These are phyloP conservation scores for Parietichytrium sp. DNA, from an alignment of 108 stramenopile genomes.

Conservation along the genomic window DNA sequence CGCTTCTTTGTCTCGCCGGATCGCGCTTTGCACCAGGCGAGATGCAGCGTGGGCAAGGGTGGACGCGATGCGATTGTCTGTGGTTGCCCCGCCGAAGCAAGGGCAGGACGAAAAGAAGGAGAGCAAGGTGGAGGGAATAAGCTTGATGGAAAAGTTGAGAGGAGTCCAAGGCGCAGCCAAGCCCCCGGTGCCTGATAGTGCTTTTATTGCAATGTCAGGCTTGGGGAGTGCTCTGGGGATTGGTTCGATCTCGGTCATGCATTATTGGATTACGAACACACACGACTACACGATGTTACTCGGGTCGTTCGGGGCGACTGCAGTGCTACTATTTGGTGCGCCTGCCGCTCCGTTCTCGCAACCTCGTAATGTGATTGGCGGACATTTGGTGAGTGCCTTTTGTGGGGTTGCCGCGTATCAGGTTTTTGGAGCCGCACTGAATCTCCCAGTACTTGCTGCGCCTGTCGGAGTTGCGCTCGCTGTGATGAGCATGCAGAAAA, in stretches of 20 bases:
- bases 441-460: no score
- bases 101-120: no score
- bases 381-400: background rate
- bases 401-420: background rate
- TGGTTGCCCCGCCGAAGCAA: no score
- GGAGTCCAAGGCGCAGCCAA: background rate
- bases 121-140: background rate
- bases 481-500: slow-evolving; percentile 16
- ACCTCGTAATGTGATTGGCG: slow-evolving; percentile 17
- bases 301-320: background rate
- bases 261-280: background rate
- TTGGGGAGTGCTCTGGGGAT: background rate
- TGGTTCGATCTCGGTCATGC: background rate
- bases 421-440: background rate
- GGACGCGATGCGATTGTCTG: no score
- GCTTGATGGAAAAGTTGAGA: background rate
- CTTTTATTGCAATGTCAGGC: background rate
- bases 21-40: no score
- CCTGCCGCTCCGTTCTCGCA: slow-evolving; percentile 32
- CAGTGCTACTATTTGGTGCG: slow-evolving; percentile 28
- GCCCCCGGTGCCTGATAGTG: background rate
- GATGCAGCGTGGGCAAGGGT: no score
- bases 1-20: no score
- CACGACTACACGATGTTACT: slow-evolving; percentile 4
- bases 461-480: background rate